Evolutionary conservation across 1,139 yeast species (phyloP).

Genomic region (Nakaseomyces glabratus): DNA sequence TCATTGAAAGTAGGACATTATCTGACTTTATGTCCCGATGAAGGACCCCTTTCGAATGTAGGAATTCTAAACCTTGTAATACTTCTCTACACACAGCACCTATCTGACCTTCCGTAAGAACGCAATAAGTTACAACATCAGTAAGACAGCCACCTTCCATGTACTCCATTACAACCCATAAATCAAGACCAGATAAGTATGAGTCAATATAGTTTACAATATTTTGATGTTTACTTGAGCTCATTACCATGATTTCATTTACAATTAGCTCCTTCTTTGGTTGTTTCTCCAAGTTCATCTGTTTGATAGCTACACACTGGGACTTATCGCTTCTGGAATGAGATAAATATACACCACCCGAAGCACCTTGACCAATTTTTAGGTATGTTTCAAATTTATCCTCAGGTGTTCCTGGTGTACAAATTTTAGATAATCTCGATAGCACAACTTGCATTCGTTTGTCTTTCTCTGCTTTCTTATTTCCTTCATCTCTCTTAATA

Average conservation of each 20-base stretch:
- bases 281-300: constrained; percentile 82
- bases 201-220: constrained; percentile 90
- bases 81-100: constrained; percentile 95
- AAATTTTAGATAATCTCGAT: constrained; percentile 60
- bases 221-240: constrained; percentile 73
- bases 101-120: constrained; percentile 93
- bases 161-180: constrained; percentile 98
- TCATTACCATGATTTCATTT: constrained; percentile 87
- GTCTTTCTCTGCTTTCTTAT: constrained; percentile 62
- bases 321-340: constrained; percentile 48
- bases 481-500: constrained; percentile 15
- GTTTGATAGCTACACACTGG: constrained; percentile 78
- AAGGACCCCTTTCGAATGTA: constrained; percentile 89
- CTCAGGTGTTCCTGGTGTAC: constrained; percentile 79
- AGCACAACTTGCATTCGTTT: constrained; percentile 61
- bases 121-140: constrained; percentile 89
- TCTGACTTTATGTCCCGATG: constrained; percentile 96
- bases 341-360: constrained; percentile 93
- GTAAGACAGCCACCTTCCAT: constrained; percentile 98
- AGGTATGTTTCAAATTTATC: constrained; percentile 53
- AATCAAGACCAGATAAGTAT: constrained; percentile 58
- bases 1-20: constrained; percentile 70
- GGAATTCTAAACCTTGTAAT: constrained; percentile 69
- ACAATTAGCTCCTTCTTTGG: constrained; percentile 90
- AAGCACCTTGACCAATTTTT: constrained; percentile 94